phyloP scores from a whole-genome alignment of 1,284 basidiomycete species.

The Waitea zeae region DNA sequence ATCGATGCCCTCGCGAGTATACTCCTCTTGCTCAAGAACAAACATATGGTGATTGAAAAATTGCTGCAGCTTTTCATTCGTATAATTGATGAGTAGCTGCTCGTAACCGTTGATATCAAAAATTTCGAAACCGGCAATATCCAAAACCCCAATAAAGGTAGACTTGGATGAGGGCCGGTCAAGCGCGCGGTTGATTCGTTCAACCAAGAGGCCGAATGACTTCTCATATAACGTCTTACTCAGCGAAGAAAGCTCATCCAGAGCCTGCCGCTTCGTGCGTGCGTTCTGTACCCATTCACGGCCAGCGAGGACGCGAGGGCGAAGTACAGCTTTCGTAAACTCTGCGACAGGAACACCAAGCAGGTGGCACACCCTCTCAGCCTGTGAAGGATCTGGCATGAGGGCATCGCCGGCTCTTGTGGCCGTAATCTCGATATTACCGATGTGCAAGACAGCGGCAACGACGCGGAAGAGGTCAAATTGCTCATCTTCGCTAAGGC shows the following conservation, averaged over 20 bases:
- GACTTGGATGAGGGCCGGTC: constrained; percentile 87
- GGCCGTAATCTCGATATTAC: constrained; percentile 77
- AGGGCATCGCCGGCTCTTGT: constrained; percentile 81
- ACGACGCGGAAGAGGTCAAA: constrained; percentile 89
- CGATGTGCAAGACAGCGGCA: constrained; percentile 88
- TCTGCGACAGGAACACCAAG: constrained; percentile 85
- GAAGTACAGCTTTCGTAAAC: constrained; percentile 77
- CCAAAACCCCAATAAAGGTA: constrained; percentile 95
- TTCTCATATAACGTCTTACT: constrained; percentile 98
- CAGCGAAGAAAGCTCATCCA: constrained; percentile 83
- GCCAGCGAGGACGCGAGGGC: constrained; percentile 85
- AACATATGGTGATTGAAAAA: constrained; percentile 99
- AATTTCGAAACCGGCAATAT: constrained; percentile 99
- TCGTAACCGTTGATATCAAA: constrained; percentile 87
- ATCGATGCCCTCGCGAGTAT: constrained; percentile 89
- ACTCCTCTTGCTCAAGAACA: constrained; percentile 98
- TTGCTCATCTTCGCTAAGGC: constrained; percentile 76
- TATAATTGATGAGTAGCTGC: constrained; percentile 97
- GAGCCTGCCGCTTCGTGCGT: constrained; percentile 80
- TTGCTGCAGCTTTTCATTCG: constrained; percentile 93
- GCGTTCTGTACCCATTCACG: constrained; percentile 96
- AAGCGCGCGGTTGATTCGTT: constrained; percentile 87
- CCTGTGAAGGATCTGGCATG: constrained; percentile 67
- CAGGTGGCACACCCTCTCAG: constrained; percentile 86
- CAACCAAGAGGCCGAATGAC: constrained; percentile 86